A percentile compares a stretch with the other conserved stretches of the same genome.
Evolutionary conservation across 1,284 basidiomycete species (phyloP).

Genomic region (Waitea zeae): DNA sequence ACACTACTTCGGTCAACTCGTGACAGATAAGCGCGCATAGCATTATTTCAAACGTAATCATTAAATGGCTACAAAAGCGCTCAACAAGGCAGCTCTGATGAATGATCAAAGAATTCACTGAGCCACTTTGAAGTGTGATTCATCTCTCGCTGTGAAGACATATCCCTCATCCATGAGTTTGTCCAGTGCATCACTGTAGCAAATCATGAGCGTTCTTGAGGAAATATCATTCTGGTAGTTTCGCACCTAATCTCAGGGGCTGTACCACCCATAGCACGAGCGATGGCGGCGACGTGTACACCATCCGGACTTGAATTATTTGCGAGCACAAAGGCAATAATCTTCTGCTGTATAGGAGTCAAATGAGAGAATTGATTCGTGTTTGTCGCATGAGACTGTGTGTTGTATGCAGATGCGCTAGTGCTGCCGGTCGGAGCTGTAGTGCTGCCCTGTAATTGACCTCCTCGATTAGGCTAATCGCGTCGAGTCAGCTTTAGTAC

Average conservation of each 20-base stretch:
- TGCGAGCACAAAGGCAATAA: slow-evolving; percentile 26
- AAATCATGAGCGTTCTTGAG: slow-evolving; percentile 1
- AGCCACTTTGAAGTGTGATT: slow-evolving; percentile 21
- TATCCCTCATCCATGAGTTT: slow-evolving; percentile 34
- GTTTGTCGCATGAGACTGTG: slow-evolving; percentile 9
- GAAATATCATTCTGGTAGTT: too few relatives aligned
- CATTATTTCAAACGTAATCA: too few relatives aligned
- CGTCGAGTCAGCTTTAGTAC: slow-evolving; percentile 12
- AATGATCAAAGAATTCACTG: slow-evolving; percentile 6
- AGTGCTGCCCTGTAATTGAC: too few relatives aligned
- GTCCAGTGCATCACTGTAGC: slow-evolving; percentile 27
- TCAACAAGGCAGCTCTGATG: neutral
- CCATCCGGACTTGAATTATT: slow-evolving; percentile 23
- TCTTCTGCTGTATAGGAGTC: slow-evolving; percentile 25
- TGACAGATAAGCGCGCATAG: too few relatives aligned
- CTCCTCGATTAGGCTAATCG: slow-evolving; percentile 5
- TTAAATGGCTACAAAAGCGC: too few relatives aligned
- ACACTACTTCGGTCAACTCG: too few relatives aligned
- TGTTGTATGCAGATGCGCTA: slow-evolving; percentile 16
- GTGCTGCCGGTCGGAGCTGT: slow-evolving; percentile 1
- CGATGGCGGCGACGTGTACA: slow-evolving; percentile 28
- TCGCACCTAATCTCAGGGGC: slow-evolving; percentile 22
- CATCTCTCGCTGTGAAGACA: slow-evolving; percentile 36
- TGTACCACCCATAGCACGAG: slow-evolving; percentile 13
- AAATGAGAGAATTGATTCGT: slow-evolving; percentile 21